Conservation (phyloP, 2,329 filamentous ascomycete genomes). For the Didymosphaeria variabile region DNA sequence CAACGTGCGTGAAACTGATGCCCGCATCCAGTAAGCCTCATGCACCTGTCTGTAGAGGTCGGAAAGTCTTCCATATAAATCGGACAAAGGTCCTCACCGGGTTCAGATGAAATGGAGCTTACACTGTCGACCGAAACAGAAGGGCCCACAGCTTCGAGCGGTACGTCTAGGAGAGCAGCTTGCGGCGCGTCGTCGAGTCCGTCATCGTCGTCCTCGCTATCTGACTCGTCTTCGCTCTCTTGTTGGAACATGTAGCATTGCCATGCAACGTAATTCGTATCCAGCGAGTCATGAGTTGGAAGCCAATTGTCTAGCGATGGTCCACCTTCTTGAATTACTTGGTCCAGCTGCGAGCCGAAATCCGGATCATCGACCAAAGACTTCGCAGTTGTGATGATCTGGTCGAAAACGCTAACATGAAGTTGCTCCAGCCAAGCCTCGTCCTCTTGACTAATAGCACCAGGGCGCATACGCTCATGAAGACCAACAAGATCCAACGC, state of each 20-base stretch:
- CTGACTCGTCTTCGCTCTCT: neutral
- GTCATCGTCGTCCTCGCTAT: neutral
- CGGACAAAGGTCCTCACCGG: neutral
- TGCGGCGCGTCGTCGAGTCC: neutral
- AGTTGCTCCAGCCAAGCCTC: neutral
- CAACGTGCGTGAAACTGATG: neutral
- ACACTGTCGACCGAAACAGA: neutral
- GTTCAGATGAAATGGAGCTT: neutral
- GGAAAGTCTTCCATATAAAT: neutral
- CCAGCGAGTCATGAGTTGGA: neutral
- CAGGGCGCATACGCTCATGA: neutral
- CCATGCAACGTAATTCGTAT: neutral
- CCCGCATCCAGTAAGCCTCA: neutral
- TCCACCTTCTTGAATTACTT: neutral
- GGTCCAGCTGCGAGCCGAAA: neutral
- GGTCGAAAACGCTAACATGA: neutral
- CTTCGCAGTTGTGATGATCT: neutral
- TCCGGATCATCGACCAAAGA: neutral
- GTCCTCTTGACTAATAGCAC: neutral
- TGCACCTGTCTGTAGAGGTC: neutral
- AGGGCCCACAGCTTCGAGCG: neutral
- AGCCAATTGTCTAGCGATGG: neutral
- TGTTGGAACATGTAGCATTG: neutral
- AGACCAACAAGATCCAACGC: neutral
- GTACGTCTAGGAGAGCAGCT: neutral